Evolutionary conservation across 2,329 filamentous ascomycete species (phyloP).

Genomic region (Pestalotiopsis sp.): DNA sequence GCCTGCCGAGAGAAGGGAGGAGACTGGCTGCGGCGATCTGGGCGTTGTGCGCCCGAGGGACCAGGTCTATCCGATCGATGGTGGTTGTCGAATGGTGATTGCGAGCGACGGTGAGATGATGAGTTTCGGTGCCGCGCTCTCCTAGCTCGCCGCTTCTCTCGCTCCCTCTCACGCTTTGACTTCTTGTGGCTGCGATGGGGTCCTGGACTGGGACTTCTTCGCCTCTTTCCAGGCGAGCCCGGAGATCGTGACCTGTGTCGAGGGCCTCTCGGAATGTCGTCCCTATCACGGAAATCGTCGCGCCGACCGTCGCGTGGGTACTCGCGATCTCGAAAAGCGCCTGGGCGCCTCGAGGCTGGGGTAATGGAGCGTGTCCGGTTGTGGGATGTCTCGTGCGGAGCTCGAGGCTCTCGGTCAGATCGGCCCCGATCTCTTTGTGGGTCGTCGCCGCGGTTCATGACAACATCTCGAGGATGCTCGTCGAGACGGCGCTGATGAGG

Average conservation of each 20-base stretch:
- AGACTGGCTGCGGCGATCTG: conserved; percentile 29
- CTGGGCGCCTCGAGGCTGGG: conserved; percentile 24
- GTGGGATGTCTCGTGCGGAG: conserved; percentile 22
- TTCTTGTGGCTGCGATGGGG: conserved; percentile 39
- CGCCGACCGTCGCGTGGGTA: conserved; percentile 26
- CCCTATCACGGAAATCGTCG: conserved; percentile 33
- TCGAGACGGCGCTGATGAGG: conserved; percentile 18
- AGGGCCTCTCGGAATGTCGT: conserved; percentile 35
- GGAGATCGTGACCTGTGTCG: conserved; percentile 38
- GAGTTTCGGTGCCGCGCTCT: conserved; percentile 20
- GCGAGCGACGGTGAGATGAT: conserved; percentile 29
- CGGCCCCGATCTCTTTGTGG: conserved; percentile 39
- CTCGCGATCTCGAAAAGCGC: conserved; percentile 25
- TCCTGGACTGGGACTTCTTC: conserved; percentile 44
- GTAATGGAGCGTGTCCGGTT: conserved; percentile 26
- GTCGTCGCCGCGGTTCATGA: conserved; percentile 44
- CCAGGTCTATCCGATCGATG: conserved; percentile 27
- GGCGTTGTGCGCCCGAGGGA: conserved; percentile 23
- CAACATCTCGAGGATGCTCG: conserved; percentile 37
- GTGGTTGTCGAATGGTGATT: conserved; percentile 27
- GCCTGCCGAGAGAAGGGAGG: conserved; percentile 24
- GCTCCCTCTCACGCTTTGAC: conserved; percentile 39
- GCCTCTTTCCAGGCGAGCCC: conserved; percentile 40
- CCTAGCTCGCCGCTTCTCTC: conserved; percentile 28
- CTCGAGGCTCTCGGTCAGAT: conserved; percentile 30